Conservation (phyloP, 495 filamentous ascomycete species). For the Podospora anserina region DNA sequence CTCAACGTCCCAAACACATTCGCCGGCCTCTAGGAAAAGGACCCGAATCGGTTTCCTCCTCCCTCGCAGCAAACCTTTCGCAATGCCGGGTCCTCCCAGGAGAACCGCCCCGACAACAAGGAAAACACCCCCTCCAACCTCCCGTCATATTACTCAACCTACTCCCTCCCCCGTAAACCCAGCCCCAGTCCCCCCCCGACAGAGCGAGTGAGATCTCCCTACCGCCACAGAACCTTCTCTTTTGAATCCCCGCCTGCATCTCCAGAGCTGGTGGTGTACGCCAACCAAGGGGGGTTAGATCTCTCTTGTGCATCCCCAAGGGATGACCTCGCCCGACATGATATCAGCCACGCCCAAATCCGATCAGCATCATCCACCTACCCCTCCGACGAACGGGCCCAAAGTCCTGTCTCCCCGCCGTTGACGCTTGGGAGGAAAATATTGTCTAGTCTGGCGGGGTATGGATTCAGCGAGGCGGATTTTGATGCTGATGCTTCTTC, state of each 20-base stretch:
- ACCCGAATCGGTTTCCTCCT: conserved; percentile 15
- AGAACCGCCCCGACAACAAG: background rate
- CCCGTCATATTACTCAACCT: conserved; percentile 5
- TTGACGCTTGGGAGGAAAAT: conserved; percentile 25
- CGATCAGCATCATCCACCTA: conserved; percentile 31
- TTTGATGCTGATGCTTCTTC: conserved; percentile 6
- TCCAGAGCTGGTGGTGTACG: conserved; percentile 13
- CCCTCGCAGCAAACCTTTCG: no score
- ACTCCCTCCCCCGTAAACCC: background rate
- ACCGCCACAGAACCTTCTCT: conserved; percentile 17
- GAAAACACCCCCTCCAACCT: background rate
- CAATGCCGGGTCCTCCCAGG: background rate
- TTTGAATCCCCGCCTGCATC: conserved; percentile 23
- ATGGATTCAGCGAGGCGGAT: conserved; percentile 12
- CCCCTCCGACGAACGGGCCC: conserved; percentile 24
- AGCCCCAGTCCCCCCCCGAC: background rate
- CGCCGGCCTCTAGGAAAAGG: conserved; percentile 33
- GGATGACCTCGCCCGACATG: background rate
- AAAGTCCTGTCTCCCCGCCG: conserved; percentile 27
- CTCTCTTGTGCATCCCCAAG: background rate
- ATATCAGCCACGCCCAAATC: background rate
- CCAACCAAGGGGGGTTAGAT: conserved; percentile 17
- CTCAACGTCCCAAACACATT: conserved; percentile 29
- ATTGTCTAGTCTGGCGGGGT: conserved; percentile 14
- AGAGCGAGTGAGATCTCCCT: background rate